A percentile compares a stretch with the other conserved stretches of the same genome.
These are phyloP conservation scores for Candida sp. DNA, from an alignment of 1,139 yeast genomes.

Conservation along the genomic window DNA sequence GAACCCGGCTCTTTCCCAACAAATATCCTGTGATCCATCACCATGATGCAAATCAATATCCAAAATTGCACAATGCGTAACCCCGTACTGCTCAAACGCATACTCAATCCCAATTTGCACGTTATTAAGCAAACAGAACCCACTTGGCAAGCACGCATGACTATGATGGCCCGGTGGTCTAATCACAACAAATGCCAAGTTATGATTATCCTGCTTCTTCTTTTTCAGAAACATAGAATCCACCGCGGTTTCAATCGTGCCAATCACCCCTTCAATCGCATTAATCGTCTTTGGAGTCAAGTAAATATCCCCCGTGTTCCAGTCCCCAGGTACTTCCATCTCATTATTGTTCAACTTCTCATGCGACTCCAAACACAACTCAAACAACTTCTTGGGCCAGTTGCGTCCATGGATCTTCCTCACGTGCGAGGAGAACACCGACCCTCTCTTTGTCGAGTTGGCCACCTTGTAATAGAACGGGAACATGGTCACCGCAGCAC, in stretches of 20 bases:
- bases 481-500: conserved; percentile 74
- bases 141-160: conserved; percentile 84
- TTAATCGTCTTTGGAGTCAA: conserved; percentile 67
- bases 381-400: conserved; percentile 70
- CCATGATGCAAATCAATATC: conserved; percentile 93
- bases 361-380: conserved; percentile 63
- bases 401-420: conserved; percentile 72
- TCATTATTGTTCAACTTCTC: conserved; percentile 57
- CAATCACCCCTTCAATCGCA: conserved; percentile 82
- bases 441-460: conserved; percentile 51
- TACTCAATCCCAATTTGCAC: conserved; percentile 86
- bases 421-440: conserved; percentile 63
- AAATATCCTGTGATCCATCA: conserved; percentile 90
- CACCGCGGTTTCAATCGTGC: conserved; percentile 76
- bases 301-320: conserved; percentile 89
- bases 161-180: conserved; percentile 94
- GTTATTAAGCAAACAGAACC: conserved; percentile 85
- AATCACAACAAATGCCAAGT: conserved; percentile 69
- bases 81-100: conserved; percentile 64
- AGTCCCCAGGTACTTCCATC: conserved; percentile 78
- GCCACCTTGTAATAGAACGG: conserved; percentile 63
- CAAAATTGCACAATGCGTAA: conserved; percentile 81
- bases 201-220: conserved; percentile 34
- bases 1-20: conserved; percentile 81
- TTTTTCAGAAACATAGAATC: conserved; percentile 52